A percentile compares a stretch with the other conserved stretches of the same genome.
Conservation (phyloP, 2,329 filamentous ascomycete species). For the Hypoxylon sp. region DNA sequence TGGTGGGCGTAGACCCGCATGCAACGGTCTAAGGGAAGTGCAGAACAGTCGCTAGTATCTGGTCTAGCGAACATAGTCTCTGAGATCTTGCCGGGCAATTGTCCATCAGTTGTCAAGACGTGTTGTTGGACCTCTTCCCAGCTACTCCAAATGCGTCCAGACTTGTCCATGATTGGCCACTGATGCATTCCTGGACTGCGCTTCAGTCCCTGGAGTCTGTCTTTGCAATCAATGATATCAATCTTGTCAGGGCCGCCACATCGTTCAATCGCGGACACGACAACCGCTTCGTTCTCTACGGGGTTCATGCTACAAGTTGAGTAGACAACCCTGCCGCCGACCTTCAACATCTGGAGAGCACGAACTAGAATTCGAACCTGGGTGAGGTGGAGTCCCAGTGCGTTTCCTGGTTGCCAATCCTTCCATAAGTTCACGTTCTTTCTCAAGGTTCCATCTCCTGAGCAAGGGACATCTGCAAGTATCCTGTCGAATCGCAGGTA, state of each 20-base stretch:
- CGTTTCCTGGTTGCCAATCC: constrained; percentile 92
- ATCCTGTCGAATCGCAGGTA: constrained; percentile 99
- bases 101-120: constrained; percentile 70
- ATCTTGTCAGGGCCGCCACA: constrained; percentile 89
- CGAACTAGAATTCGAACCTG: constrained; percentile 92
- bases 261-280: constrained; percentile 88
- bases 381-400: constrained; percentile 86
- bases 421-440: constrained; percentile 97
- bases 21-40: constrained; percentile 87
- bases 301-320: constrained; percentile 99
- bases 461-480: constrained; percentile 95
- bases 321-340: constrained; percentile 94
- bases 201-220: constrained; percentile 82
- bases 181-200: constrained; percentile 81
- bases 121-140: constrained; percentile 86
- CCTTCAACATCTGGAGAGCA: constrained; percentile 95
- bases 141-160: constrained; percentile 81
- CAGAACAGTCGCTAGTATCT: constrained; percentile 66
- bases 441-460: constrained; percentile 91
- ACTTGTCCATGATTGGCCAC: constrained; percentile 95
- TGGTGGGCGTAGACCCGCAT: constrained; percentile 95
- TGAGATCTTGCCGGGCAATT: constrained; percentile 77
- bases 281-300: constrained; percentile 94
- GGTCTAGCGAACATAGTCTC: constrained; percentile 87
- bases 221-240: constrained; percentile 85